Conservation (phyloP, 148 eudicot genomes). For the Suaeda aralocaspica region DNA sequence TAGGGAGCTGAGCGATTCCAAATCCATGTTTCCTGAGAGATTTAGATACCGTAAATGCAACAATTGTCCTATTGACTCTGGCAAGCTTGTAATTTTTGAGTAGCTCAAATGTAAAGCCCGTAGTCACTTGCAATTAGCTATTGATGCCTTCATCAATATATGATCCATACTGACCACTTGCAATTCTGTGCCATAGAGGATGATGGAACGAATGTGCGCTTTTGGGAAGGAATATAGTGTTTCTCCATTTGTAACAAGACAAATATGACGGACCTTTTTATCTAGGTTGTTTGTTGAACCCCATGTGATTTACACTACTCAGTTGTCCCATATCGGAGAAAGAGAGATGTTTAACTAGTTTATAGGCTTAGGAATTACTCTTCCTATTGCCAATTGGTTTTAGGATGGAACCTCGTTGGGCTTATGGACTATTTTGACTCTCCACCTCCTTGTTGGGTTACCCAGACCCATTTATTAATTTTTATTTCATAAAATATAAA, state of each 20-base stretch:
- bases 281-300: too few relatives aligned
- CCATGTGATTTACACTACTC: too few relatives aligned
- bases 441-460: too few relatives aligned
- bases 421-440: too few relatives aligned
- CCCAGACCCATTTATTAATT: too few relatives aligned
- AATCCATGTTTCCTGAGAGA: background rate
- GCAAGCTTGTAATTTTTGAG: background rate
- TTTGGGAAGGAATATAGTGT: background rate
- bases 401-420: too few relatives aligned
- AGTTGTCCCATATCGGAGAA: too few relatives aligned
- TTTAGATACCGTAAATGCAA: conserved; percentile 22
- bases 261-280: background rate
- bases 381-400: too few relatives aligned
- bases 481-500: too few relatives aligned
- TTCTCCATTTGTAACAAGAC: too few relatives aligned
- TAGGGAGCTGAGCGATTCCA: conserved; percentile 9
- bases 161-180: background rate
- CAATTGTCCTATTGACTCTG: conserved; percentile 10
- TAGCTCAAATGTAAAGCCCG: background rate
- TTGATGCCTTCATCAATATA: background rate
- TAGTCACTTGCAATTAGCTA: conserved; percentile 9
- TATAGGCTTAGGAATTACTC: too few relatives aligned
- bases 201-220: conserved; percentile 13
- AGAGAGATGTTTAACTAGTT: too few relatives aligned
- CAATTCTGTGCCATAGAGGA: background rate